Base-by-base conservation (phyloP, 495 filamentous ascomycete species). In the Neurospora intermedia region DNA sequence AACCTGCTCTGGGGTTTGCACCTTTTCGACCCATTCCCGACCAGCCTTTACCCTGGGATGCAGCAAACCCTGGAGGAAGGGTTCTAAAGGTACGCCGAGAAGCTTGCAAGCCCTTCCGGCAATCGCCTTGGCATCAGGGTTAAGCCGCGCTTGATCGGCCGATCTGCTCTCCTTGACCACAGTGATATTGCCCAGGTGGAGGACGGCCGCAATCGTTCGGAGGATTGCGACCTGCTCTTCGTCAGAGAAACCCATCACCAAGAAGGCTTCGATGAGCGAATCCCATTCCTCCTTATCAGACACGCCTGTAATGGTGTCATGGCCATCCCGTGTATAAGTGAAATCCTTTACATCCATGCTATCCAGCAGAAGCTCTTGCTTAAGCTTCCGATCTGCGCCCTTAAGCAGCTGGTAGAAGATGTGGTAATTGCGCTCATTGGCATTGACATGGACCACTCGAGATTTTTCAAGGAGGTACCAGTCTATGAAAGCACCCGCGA, bases 381-480 rank as follows among this genome's bases (percentile, higher is more conserved):
- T 93, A 83, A 94, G 88, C 43, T 84, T 83, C 5, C 81, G 79
- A 75, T 94, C 91, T 2, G 95, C 94, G 42, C 96, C 96, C 71
- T 90, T 90, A 3, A 99, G 82, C 15, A 99, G 86, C 81, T 99
- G 96, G 79, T 99, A 99, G 81, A 99, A 99, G 39, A 99, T 86
- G 80, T 99, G 96, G 78, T 99, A 99, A 76, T 97, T 99, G 35
- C 96, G 87, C 79, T 99, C 96, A 69, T 91, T 90, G 3, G 89
- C 76, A 78, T 93, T 96, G 40, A 97, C 88, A 54, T 91, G 91
- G 23, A 98, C 94, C 8, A 99, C 96, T 69, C 96, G 88, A 3
- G 96, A 98, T 79, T 99, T 99, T 77, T 99, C 96, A 13, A 99
- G 82, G 0, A 99, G 86, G 82, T 98, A 98, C 96, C 96, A 99